phyloP scores from a whole-genome alignment of 306 rosid genomes.

The Senna tora region DNA sequence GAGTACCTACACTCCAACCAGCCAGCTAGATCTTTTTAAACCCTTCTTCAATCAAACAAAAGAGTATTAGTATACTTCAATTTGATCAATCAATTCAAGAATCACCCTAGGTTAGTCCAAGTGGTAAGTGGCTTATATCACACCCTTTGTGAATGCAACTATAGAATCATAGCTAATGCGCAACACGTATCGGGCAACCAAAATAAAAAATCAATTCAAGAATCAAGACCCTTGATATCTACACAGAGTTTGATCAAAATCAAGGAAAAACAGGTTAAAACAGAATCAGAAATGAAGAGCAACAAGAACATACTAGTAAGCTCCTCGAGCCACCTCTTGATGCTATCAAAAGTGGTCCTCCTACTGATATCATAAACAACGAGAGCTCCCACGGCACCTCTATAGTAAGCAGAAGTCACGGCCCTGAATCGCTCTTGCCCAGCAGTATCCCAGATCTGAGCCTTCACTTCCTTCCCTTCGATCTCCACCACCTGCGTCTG shows the following conservation, averaged over 20 bases:
- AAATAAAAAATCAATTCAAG: too few relatives aligned
- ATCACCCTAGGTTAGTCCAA: too few relatives aligned
- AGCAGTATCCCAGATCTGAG: slow-evolving; percentile 99
- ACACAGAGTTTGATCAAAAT: too few relatives aligned
- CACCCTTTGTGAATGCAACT: too few relatives aligned
- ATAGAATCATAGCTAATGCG: too few relatives aligned
- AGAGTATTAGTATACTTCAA: not conserved
- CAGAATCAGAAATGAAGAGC: not conserved
- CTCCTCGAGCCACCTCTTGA: slow-evolving; percentile 86
- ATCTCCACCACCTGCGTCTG: slow-evolving; percentile 83
- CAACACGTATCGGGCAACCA: too few relatives aligned
- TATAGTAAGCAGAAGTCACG: slow-evolving; percentile 91
- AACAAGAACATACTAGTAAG: slow-evolving; percentile 56
- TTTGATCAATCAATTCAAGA: not conserved
- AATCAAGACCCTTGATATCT: not conserved
- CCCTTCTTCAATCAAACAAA: not conserved
- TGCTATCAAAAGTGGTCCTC: slow-evolving; percentile 60
- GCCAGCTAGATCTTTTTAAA: not conserved
- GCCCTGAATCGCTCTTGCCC: slow-evolving; percentile 94
- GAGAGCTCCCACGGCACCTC: slow-evolving; percentile 92
- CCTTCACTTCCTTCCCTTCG: slow-evolving; percentile 82
- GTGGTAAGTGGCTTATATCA: too few relatives aligned
- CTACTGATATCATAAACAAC: slow-evolving; percentile 81
- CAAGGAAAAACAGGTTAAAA: not conserved
- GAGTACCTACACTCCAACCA: too few relatives aligned